A percentile compares a stretch with the other conserved stretches of the same genome.
These are phyloP conservation scores for Centrapalus pauciflorus DNA, from an alignment of 129 eudicot genomes.

Conservation along the genomic window DNA sequence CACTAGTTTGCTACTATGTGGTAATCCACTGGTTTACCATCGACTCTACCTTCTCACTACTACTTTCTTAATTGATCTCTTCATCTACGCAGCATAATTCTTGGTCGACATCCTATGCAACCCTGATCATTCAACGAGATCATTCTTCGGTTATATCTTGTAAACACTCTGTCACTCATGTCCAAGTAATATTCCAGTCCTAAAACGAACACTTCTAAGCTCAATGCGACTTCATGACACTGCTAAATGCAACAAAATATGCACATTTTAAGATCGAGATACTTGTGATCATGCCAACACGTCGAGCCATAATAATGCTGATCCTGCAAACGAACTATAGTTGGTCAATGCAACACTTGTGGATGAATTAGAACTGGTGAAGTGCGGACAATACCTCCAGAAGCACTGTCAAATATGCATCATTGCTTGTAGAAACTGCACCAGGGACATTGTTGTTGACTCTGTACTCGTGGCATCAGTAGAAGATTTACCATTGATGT, in stretches of 20 bases:
- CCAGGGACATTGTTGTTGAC: constrained; percentile 24
- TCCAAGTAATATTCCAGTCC: too few relatives aligned
- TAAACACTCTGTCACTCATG: too few relatives aligned
- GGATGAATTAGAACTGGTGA: not conserved
- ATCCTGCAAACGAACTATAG: constrained; percentile 36
- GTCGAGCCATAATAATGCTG: constrained; percentile 72
- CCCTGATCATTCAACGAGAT: too few relatives aligned
- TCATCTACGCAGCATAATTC: too few relatives aligned
- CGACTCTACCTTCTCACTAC: not conserved
- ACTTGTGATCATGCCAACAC: constrained; percentile 52
- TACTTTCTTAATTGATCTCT: not conserved
- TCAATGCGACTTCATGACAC: too few relatives aligned
- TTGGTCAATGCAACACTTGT: constrained; percentile 7
- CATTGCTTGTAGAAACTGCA: constrained; percentile 17
- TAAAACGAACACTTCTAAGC: constrained; percentile 6
- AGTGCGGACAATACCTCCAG: constrained; percentile 35
- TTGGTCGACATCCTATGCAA: too few relatives aligned
- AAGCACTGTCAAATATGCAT: constrained; percentile 26
- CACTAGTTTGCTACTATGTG: too few relatives aligned
- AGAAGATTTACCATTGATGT: constrained; percentile 28
- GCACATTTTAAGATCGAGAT: constrained; percentile 49
- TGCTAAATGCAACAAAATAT: too few relatives aligned
- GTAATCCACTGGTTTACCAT: not conserved
- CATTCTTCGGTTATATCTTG: too few relatives aligned
- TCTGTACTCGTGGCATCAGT: constrained; percentile 11